Base-by-base conservation (phyloP, 1,284 basidiomycete species). In the Pholiota adiposa region DNA sequence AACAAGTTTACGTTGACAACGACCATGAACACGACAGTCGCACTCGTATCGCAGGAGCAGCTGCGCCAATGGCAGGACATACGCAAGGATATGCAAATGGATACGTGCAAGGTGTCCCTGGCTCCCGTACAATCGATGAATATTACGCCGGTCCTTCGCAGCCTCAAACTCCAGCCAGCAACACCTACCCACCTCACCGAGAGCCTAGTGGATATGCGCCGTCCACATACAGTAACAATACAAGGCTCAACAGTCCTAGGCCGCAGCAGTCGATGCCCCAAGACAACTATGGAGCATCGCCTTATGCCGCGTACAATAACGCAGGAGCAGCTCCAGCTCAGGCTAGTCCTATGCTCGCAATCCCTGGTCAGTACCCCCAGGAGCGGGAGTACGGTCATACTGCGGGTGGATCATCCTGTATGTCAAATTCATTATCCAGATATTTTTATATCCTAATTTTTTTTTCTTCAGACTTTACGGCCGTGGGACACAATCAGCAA, bases 61-160 rank as follows among this genome's bases (percentile, higher is more conserved):
- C 65, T 19, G 56, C 66, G 2, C 59, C 62, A 14, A 62, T 75
- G 19, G 69, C 72, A 23, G 65, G 70, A 49, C 69, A 65, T 36
- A 64, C 66, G 44, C 58, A 63, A 58, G 51, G 38, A 12, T 59
- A 61, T 27, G 75, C 77, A n/a, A 83, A 81, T 56, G 89, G 89
- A 7, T 92, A 93, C 69, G 77, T 83, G 1, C 87, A 83, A 62
- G 88, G 80, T 21, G 73, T 85, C 2, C 73, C 77, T 18, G 90
- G 91, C 2, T 81, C 83, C 48, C 83, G 89, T 40, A 84, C 90
- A 4, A 80, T 92, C 4, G 90, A 93, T 65, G 88, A 89, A 33
- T 92, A 90, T 65, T 89, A 90, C 67, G 79, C 52, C n/a, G 54
- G 54, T 8, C 54, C 43, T 66, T 75, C 11, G 68, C 79, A 29